Evolutionary conservation across 108 stramenopile genomes (phyloP), one percentile per base, ranked within the genome.

Genomic region (Mediolabrus comicus): DNA sequence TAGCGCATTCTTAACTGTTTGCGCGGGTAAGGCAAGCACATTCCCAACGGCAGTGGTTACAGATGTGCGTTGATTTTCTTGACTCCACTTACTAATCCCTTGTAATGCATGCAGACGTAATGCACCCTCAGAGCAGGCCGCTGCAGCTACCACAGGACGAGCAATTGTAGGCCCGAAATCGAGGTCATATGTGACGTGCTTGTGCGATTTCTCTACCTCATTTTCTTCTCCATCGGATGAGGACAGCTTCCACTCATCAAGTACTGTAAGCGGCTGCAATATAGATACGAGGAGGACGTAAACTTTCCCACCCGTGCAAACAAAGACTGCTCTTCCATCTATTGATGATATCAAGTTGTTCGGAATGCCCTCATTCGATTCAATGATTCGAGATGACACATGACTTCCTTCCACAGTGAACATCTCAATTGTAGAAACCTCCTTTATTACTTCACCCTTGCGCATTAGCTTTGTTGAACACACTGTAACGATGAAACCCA

Each of bases 111-210:
- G 95, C 35, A 96, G 71, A 14, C 92, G 83, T 55, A 96, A 41
- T 13, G 71, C 81, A 17, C 95, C 95, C n/a, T 87, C 77, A 14
- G 88, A 88, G 71, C 89, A 89, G 8, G 88, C 92, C 3, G 91
- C 91, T 14, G 91, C 95, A 16, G 87, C 91, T 16, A 92, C 85
- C 8, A 93, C 88, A 3, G 95, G 95, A n/a, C 94, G 80, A 59
- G 83, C 83, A 33, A 87, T 34, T 3, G 87, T 89, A 27, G 95
- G 95, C 17, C 95, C 92, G 32, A 96, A 87, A 65, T 96, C 95
- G n/a, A 92, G 58, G 71, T 96, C 95, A 24, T 68, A 81, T 9
- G 83, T 84, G 13, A 62, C 71, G 3, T 83, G 71, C 1, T 80
- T 59, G 24, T 53, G 19, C 12, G 56, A 53, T 16, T 29, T 19